A percentile compares a stretch with the other conserved stretches of the same genome.
These are phyloP conservation scores for Aspergillus fructus DNA, from an alignment of 2,329 filamentous ascomycete genomes.

Conservation along the genomic window DNA sequence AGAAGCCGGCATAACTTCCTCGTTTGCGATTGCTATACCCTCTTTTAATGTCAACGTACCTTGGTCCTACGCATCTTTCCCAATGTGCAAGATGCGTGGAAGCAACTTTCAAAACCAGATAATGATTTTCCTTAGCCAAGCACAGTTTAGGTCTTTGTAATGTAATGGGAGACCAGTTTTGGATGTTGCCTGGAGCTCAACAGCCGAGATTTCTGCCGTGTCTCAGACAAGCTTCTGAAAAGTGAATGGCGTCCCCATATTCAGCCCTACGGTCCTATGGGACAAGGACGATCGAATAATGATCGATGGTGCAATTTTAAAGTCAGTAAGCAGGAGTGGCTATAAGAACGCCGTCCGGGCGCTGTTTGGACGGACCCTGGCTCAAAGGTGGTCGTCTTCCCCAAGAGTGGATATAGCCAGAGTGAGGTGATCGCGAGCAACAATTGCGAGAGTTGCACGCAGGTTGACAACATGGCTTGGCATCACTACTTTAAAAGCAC, in stretches of 20 bases:
- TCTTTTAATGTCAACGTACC: background rate
- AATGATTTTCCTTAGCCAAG: background rate
- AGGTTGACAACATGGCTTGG: constrained; percentile 23
- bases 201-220: constrained; percentile 33
- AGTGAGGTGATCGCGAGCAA: constrained; percentile 33
- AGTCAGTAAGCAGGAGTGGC: constrained; percentile 16
- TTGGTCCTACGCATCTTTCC: background rate
- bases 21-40: constrained; percentile 6
- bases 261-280: constrained; percentile 5
- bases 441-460: constrained; percentile 29
- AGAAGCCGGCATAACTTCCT: background rate
- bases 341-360: constrained; percentile 15
- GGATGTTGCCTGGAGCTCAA: constrained; percentile 19
- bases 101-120: background rate
- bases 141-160: background rate
- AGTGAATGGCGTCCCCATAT: constrained; percentile 1
- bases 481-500: constrained; percentile 20
- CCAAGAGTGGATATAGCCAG: constrained; percentile 19
- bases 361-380: constrained; percentile 16
- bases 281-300: background rate
- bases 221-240: constrained; percentile 17
- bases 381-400: constrained; percentile 7
- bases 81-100: background rate
- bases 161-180: background rate
- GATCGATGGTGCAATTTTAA: constrained; percentile 16